A percentile compares a stretch with the other conserved stretches of the same genome.
Conservation (phyloP, 2,329 filamentous ascomycete species). For the Thelonectria rubi region DNA sequence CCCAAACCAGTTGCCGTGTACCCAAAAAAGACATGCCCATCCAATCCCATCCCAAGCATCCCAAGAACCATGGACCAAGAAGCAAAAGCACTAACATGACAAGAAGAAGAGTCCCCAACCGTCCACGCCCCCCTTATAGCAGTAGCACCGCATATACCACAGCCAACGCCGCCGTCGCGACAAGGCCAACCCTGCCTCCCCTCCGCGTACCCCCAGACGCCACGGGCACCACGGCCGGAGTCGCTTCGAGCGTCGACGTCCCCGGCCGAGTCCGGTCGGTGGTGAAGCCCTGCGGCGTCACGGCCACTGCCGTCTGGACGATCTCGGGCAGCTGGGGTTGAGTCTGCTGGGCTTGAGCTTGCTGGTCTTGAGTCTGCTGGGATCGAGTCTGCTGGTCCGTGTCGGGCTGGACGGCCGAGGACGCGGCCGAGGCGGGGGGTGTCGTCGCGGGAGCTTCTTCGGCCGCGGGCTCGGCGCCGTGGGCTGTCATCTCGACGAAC, state of each 20-base stretch:
- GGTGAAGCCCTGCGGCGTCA: not conserved
- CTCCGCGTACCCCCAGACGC: constrained; percentile 24
- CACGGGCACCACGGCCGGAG: constrained; percentile 25
- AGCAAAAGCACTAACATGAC: not conserved
- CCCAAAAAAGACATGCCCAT: not conserved
- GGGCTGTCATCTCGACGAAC: not conserved
- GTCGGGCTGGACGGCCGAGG: not conserved
- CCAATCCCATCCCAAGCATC: not conserved
- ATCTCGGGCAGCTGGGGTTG: not conserved
- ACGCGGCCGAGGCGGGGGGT: no score
- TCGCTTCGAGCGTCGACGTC: constrained; percentile 6
- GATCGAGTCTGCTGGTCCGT: not conserved
- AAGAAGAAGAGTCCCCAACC: not conserved
- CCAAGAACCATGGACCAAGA: not conserved
- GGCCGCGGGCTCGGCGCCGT: not conserved
- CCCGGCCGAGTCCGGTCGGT: not conserved
- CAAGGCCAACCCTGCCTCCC: constrained; percentile 22
- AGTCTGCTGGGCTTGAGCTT: not conserved
- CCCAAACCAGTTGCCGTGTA: constrained; percentile 5
- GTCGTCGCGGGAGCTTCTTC: not conserved
- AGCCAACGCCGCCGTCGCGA: constrained; percentile 23
- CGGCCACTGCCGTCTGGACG: not conserved
- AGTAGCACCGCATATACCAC: constrained; percentile 25
- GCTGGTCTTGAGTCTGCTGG: no score
- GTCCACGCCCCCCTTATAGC: constrained; percentile 12